A percentile compares a stretch with the other conserved stretches of the same genome.
These are phyloP conservation scores for Nigrospora osmanthi DNA, from an alignment of 2,329 filamentous ascomycete genomes.

Conservation along the genomic window DNA sequence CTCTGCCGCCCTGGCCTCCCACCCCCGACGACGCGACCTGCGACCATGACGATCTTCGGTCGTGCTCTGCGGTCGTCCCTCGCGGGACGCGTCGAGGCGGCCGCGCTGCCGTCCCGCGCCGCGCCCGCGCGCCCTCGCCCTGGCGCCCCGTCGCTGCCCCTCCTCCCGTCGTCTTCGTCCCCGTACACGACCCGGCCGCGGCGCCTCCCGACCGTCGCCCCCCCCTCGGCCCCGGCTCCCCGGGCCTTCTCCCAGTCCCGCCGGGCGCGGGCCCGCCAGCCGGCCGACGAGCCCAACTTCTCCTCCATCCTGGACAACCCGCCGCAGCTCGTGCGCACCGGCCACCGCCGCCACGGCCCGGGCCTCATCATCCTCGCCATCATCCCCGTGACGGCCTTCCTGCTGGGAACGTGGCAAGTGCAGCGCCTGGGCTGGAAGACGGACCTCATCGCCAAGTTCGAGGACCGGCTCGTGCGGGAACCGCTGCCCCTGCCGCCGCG, in stretches of 20 bases:
- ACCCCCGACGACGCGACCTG: no score
- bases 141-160: no score
- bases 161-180: no score
- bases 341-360: conserved; percentile 64
- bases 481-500: conserved; percentile 79
- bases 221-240: no score
- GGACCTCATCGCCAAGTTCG: conserved; percentile 80
- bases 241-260: conserved; percentile 18
- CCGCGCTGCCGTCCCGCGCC: no score
- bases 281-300: conserved; percentile 72
- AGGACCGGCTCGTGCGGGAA: conserved; percentile 80
- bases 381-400: conserved; percentile 87
- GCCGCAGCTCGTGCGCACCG: conserved; percentile 67
- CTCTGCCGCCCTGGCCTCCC: no score
- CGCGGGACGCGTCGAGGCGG: no score
- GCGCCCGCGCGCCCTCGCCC: no score
- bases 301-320: conserved; percentile 83
- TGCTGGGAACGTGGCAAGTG: conserved; percentile 91
- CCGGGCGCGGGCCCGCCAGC: conserved; percentile 21
- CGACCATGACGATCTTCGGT: no score
- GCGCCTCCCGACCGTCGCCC: no score
- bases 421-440: conserved; percentile 91
- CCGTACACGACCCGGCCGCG: no score
- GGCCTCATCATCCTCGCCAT: conserved; percentile 76
- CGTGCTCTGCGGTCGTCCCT: no score